Evolutionary conservation across 2,329 filamentous ascomycete genomes (phyloP).

Genomic region (Cucurbitaria berberidis): DNA sequence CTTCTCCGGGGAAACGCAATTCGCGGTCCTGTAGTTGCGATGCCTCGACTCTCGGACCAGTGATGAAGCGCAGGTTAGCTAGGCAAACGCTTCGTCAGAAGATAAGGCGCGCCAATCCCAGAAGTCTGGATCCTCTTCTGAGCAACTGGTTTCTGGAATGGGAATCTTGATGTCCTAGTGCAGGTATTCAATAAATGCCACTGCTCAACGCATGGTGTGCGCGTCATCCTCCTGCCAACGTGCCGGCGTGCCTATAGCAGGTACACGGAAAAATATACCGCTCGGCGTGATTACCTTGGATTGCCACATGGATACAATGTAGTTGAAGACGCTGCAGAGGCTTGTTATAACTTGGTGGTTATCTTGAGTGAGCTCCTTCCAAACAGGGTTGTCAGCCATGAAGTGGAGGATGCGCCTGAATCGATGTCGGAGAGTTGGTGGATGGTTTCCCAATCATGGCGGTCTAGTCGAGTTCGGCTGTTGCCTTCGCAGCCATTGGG

Average conservation of each 20-base stretch:
- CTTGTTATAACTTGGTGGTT: too few species aligned
- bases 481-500: too few species aligned
- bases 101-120: conserved; percentile 22
- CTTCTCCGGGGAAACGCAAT: neutral
- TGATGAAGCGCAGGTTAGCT: conserved; percentile 11
- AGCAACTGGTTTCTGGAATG: conserved; percentile 19
- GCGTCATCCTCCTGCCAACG: neutral
- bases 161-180: conserved; percentile 14
- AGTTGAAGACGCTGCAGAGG: too few species aligned
- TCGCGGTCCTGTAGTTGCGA: neutral
- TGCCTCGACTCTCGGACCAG: neutral
- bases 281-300: neutral
- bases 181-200: conserved; percentile 11
- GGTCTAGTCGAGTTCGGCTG: too few species aligned
- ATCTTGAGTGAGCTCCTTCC: too few species aligned
- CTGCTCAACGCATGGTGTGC: neutral
- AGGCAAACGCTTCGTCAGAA: conserved; percentile 17
- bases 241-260: neutral
- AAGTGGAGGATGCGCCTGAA: neutral
- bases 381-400: neutral
- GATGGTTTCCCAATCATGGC: neutral
- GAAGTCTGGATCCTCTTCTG: conserved; percentile 15
- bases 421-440: neutral
- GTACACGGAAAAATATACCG: neutral
- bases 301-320: too few species aligned